Evolutionary conservation across 257 asterid genomes (phyloP).

Genomic region (Solanum virginianum): DNA sequence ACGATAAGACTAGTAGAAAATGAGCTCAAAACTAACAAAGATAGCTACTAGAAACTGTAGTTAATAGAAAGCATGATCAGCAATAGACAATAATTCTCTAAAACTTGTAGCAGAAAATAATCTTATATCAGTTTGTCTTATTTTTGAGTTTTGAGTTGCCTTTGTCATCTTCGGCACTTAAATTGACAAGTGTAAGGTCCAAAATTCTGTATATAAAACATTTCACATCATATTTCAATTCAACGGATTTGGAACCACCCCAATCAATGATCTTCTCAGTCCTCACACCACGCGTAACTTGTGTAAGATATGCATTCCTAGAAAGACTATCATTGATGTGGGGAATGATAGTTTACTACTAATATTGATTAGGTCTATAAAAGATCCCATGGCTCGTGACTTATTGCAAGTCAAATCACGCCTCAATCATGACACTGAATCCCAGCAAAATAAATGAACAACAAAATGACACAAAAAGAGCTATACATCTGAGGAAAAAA

Average conservation of each 20-base stretch:
- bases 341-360: not conserved
- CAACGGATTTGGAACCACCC: not conserved
- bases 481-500: not conserved
- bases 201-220: not conserved
- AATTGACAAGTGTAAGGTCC: not conserved
- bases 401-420: not conserved
- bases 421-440: not conserved
- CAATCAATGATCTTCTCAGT: not conserved
- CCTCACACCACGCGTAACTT: not conserved
- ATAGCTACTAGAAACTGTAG: not conserved
- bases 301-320: not conserved
- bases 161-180: not conserved
- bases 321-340: not conserved
- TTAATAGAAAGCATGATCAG: not conserved
- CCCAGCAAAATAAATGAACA: not conserved
- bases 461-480: not conserved
- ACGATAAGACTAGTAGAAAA: no score
- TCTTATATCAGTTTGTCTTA: not conserved
- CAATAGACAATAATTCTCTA: not conserved
- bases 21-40: no score
- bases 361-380: not conserved
- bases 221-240: not conserved
- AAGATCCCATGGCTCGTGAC: not conserved
- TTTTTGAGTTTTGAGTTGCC: not conserved
- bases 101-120: not conserved